phyloP scores from a whole-genome alignment of 768 basidiomycete genomes.

The Podaxis sp. region DNA sequence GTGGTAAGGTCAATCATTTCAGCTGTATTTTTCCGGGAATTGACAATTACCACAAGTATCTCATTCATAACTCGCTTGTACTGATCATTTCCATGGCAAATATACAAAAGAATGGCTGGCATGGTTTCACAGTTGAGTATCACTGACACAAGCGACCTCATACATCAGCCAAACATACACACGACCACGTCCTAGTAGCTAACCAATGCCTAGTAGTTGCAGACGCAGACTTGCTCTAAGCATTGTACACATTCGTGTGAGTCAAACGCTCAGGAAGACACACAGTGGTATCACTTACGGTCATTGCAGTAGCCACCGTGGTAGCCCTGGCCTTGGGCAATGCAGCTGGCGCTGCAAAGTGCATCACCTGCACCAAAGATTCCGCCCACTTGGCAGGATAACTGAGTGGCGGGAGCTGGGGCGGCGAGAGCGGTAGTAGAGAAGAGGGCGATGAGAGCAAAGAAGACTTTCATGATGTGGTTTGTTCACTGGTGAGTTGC shows the following conservation, averaged over 20 bases:
- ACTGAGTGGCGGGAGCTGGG: not conserved
- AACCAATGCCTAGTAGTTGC: too few species aligned
- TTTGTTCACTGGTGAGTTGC: not conserved
- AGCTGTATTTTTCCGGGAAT: not conserved
- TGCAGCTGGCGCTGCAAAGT: constrained; percentile 8
- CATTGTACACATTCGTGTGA: too few species aligned
- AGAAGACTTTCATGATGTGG: not conserved
- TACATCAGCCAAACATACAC: too few species aligned
- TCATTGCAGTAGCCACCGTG: constrained; percentile 14
- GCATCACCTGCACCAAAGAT: constrained; percentile 9
- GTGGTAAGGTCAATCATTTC: not conserved
- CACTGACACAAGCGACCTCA: too few species aligned
- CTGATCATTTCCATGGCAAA: too few species aligned
- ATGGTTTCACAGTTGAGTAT: too few species aligned
- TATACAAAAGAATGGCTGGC: too few species aligned
- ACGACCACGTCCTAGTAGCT: too few species aligned
- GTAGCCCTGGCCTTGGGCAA: constrained; percentile 3
- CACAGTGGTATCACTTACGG: not conserved
- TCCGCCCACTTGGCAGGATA: constrained; percentile 2
- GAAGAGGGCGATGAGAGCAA: not conserved
- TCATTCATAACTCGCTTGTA: too few species aligned
- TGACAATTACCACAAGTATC: not conserved
- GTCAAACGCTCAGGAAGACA: too few species aligned
- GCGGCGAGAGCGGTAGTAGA: not conserved
- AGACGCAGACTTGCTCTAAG: too few species aligned